These are phyloP conservation scores for Dendrobium huoshanense DNA, from an alignment of 106 monocot species.

Conservation along the genomic window DNA sequence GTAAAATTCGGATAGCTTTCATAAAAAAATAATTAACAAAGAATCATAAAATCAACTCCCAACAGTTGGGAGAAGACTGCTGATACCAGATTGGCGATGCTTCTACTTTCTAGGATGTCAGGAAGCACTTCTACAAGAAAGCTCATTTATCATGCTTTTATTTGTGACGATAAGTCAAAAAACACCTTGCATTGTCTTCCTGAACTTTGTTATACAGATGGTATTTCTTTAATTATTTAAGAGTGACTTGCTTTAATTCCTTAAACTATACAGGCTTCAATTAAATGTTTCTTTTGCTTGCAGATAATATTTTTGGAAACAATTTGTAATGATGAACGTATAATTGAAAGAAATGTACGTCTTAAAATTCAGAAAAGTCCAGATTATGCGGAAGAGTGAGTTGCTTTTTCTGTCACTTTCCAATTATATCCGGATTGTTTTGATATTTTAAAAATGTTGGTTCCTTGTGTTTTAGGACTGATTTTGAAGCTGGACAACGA, in stretches of 20 bases:
- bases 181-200: neutral
- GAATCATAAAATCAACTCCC: neutral
- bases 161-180: neutral
- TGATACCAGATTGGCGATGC: neutral
- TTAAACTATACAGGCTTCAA: neutral
- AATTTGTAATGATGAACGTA: slow-evolving; percentile 83
- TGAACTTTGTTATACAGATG: neutral
- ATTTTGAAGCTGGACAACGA: slow-evolving; percentile 84
- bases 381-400: slow-evolving; percentile 94
- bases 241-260: neutral
- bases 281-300: slow-evolving; percentile 10
- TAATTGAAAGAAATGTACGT: slow-evolving; percentile 97
- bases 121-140: neutral
- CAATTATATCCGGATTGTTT: slow-evolving; percentile 6
- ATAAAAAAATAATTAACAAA: neutral
- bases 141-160: neutral
- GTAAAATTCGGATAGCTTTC: neutral
- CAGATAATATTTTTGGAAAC: slow-evolving; percentile 99
- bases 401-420: slow-evolving; percentile 12
- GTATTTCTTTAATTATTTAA: neutral
- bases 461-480: slow-evolving; percentile 46
- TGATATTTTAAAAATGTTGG: neutral
- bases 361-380: slow-evolving; percentile 99
- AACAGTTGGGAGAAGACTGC: neutral
- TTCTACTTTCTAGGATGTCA: neutral